Evolutionary conservation across 345 rosid species (phyloP).

Genomic region (Eucalyptus pauciflora): DNA sequence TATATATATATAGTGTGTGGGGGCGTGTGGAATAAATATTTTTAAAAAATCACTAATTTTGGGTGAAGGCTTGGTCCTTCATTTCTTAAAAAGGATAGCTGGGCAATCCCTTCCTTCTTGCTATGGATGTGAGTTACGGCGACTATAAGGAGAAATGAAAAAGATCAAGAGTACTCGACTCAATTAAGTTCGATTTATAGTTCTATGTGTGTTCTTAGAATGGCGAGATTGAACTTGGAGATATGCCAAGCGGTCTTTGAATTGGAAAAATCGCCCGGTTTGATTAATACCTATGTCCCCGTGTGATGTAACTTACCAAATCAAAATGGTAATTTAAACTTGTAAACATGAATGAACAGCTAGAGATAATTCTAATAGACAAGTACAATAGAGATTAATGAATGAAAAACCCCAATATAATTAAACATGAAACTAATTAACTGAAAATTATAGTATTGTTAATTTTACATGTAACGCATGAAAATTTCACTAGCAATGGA

Average conservation of each 20-base stretch:
- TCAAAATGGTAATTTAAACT: too few species aligned
- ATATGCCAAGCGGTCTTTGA: too few species aligned
- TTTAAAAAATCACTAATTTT: background rate
- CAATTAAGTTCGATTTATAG: too few species aligned
- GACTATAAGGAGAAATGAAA: too few species aligned
- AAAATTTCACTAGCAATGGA: background rate
- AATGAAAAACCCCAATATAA: background rate
- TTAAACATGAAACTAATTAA: background rate
- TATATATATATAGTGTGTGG: background rate
- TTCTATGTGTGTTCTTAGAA: too few species aligned
- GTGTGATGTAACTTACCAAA: too few species aligned
- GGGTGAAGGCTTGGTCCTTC: too few species aligned
- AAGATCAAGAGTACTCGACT: too few species aligned
- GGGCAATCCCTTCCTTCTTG: background rate
- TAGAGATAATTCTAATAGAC: background rate
- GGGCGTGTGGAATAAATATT: background rate
- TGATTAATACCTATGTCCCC: too few species aligned
- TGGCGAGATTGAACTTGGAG: too few species aligned
- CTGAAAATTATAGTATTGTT: background rate
- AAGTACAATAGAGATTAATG: background rate
- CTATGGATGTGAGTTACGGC: too few species aligned
- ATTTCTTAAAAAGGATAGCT: background rate
- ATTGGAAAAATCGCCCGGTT: too few species aligned
- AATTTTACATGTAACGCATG: background rate
- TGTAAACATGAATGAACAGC: background rate